phyloP scores from a whole-genome alignment of 2,329 filamentous ascomycete genomes.

The Hypoxylon sp. region DNA sequence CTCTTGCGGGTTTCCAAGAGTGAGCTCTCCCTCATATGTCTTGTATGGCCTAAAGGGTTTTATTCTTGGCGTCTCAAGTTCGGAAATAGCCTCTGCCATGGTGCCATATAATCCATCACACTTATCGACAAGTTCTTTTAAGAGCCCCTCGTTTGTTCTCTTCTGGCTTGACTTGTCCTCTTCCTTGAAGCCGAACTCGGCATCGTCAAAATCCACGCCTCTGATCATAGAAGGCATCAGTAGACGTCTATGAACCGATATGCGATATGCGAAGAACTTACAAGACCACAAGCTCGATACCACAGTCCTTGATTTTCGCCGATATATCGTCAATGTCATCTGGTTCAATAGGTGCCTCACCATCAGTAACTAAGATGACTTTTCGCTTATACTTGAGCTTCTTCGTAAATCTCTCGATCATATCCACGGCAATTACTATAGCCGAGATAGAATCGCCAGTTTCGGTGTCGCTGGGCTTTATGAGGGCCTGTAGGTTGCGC shows the following conservation, averaged over 20 bases:
- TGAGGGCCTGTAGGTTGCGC: conserved; percentile 71
- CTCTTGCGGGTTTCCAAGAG: conserved; percentile 81
- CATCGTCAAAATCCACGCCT: conserved; percentile 93
- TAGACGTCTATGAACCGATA: neutral
- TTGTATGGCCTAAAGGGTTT: conserved; percentile 83
- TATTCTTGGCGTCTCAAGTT: conserved; percentile 81
- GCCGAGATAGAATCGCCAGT: conserved; percentile 90
- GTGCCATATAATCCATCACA: conserved; percentile 86
- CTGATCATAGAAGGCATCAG: conserved; percentile 59
- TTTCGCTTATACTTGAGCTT: conserved; percentile 85
- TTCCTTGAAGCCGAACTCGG: conserved; percentile 91
- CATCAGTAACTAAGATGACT: conserved; percentile 90
- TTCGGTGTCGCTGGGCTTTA: conserved; percentile 78
- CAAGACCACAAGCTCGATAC: conserved; percentile 85
- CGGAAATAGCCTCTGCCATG: conserved; percentile 85
- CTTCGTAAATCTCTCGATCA: conserved; percentile 86
- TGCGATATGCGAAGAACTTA: conserved; percentile 65
- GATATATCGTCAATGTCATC: conserved; percentile 80
- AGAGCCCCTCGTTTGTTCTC: conserved; percentile 79
- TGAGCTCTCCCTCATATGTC: conserved; percentile 84
- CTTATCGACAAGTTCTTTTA: conserved; percentile 75
- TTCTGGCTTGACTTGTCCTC: conserved; percentile 84
- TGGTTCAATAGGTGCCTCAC: conserved; percentile 77
- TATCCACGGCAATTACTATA: conserved; percentile 85
- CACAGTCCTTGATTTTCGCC: conserved; percentile 79